These are phyloP conservation scores for Pseudonitzschia multiseries DNA, from an alignment of 108 stramenopile genomes.

Conservation along the genomic window DNA sequence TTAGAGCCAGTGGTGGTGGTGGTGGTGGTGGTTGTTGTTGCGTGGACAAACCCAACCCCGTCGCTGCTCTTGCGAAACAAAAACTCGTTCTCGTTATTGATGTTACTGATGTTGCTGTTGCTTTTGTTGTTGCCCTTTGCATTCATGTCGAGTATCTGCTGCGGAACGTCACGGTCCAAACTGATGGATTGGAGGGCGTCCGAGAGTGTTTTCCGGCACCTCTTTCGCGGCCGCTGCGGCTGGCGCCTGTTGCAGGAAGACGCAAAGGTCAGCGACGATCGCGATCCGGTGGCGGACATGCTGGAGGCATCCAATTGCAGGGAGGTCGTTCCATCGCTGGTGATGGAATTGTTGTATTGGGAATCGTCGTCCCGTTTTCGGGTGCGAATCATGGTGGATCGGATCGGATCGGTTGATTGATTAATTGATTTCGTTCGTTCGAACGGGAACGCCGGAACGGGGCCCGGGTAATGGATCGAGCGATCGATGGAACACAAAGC, in stretches of 20 bases:
- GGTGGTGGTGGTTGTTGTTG: neutral
- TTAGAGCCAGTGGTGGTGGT: neutral
- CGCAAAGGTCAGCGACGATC: conserved; percentile 1
- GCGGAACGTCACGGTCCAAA: conserved; percentile 12
- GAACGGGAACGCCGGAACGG: no score
- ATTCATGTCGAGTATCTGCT: conserved; percentile 24
- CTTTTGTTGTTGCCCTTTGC: neutral
- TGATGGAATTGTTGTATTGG: conserved; percentile 1
- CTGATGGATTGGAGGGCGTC: conserved; percentile 14
- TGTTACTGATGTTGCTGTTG: conserved; percentile 10
- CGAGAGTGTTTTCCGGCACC: neutral
- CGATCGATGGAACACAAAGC: no score
- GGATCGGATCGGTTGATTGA: neutral
- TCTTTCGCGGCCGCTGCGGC: neutral
- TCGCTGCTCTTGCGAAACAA: no score
- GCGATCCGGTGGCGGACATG: conserved; percentile 9
- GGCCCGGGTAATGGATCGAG: no score
- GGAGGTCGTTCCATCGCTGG: neutral
- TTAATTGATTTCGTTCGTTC: neutral
- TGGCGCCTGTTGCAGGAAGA: neutral
- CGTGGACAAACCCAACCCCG: no score
- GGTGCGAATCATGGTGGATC: neutral
- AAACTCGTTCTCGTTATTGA: no score
- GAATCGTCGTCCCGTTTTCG: conserved; percentile 19
- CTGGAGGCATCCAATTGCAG: conserved; percentile 1